Base-by-base conservation (phyloP, 140 eudicot genomes). In the Stevia rebaudiana region DNA sequence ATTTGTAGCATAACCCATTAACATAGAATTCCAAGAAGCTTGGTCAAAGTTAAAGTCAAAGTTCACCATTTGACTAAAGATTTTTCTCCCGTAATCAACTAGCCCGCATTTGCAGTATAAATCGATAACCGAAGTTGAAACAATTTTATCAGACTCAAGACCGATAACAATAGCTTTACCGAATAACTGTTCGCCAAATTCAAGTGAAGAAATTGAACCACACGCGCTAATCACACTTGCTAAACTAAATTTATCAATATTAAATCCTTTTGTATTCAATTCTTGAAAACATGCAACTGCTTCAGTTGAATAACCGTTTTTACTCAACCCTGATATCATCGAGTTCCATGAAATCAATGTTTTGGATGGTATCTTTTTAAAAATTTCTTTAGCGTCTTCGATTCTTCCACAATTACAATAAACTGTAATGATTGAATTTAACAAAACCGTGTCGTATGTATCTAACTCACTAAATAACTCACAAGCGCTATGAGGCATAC, bases 291-390 rank as follows among this genome's bases (percentile, higher is more conserved):
- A 71, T 51, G 78, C 55, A 31, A 92, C 68, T 23, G 99, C 89
- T 72, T 83, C 84, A 1, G 35, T 16, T 41, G 97, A 82, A 78
- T 68, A 83, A 49, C 99, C 90, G 37, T 88, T 92, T 80, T 92
- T 89, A 70, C 83, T 81, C 63, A 92, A 72, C 24, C 99, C 99
- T 4, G 83, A 85, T 21, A 92, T 70, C 84, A 92, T 81, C 0
- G 97, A 83, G 64, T 92, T 92, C 99, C 99, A 92, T 6, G 99
- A 85, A 23, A 92, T 83, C 75, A 88, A 74, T 39, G 82, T 88
- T 78, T 83, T 92, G 35, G 61, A 69, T 9, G 71, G 76, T 59
- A 92, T 88, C 11, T 56, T 63, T 10, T 56, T 12, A 76, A 88
- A 88, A 43, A 92, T 63, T 12, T 4, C 60, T 71, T 71, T 85